A percentile compares a stretch with the other conserved stretches of the same genome.
Evolutionary conservation across 2,329 filamentous ascomycete species (phyloP).

Genomic region (Calonectria pseudoreteaudii): DNA sequence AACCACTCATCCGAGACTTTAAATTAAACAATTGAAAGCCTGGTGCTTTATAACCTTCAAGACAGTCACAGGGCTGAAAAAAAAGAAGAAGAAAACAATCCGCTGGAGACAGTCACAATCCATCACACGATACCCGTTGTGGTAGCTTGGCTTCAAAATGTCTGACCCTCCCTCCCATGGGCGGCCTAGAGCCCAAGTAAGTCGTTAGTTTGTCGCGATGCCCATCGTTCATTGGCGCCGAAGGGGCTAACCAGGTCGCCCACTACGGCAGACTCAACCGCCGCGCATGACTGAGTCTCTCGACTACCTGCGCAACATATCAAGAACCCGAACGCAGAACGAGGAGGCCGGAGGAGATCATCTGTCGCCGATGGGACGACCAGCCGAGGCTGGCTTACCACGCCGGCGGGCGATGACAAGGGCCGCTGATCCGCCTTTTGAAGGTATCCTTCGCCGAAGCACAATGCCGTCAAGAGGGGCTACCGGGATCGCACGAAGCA

Average conservation of each 20-base stretch:
- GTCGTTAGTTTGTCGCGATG: background rate
- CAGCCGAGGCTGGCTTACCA: background rate
- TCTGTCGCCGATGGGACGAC: background rate
- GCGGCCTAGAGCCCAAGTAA: background rate
- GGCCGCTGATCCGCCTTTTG: background rate
- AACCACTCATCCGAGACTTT: too few species aligned
- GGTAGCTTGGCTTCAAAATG: background rate
- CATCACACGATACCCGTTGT: background rate
- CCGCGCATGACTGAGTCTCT: background rate
- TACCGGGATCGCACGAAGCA: background rate
- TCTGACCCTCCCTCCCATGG: background rate
- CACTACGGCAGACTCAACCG: background rate
- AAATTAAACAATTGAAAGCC: background rate
- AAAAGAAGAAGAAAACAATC: background rate
- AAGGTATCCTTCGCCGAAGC: background rate
- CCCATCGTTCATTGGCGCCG: background rate
- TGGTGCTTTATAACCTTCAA: background rate
- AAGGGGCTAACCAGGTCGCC: background rate
- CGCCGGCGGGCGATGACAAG: background rate
- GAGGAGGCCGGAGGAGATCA: background rate
- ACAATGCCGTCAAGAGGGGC: background rate
- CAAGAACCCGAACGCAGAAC: background rate
- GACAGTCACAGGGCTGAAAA: too few species aligned
- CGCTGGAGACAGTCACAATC: background rate
- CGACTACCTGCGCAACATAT: background rate